Evolutionary conservation across 345 rosid genomes (phyloP).

Genomic region (Rhodamnia rubescens): DNA sequence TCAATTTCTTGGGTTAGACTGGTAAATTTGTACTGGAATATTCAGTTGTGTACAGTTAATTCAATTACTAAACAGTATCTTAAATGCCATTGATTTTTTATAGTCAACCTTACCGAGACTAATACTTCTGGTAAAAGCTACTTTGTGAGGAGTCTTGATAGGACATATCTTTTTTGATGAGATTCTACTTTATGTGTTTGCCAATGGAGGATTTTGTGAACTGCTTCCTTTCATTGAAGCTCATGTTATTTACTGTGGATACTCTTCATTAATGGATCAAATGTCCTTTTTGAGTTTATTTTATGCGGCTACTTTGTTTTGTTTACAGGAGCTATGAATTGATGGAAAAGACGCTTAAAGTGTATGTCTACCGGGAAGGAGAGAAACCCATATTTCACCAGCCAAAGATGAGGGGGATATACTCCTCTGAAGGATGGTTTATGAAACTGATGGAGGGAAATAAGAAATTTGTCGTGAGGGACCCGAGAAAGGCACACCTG

Average conservation of each 20-base stretch:
- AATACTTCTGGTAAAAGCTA: background rate
- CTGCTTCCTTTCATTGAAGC: background rate
- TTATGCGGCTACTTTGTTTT: background rate
- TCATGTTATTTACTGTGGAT: background rate
- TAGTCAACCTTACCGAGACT: background rate
- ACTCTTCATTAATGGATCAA: background rate
- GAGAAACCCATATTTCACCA: slow-evolving; percentile 70
- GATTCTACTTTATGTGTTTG: background rate
- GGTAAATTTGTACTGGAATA: background rate
- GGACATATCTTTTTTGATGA: background rate
- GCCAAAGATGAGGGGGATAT: slow-evolving; percentile 62
- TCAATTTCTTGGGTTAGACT: background rate
- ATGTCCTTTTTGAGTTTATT: background rate
- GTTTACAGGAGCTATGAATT: slow-evolving; percentile 65
- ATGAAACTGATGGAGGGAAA: slow-evolving; percentile 77
- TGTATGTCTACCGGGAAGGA: slow-evolving; percentile 79
- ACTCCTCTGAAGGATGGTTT: slow-evolving; percentile 95
- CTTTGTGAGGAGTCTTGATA: background rate
- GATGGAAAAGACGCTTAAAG: slow-evolving; percentile 68
- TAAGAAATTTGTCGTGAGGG: slow-evolving; percentile 59
- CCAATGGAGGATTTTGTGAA: background rate
- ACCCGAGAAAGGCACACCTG: slow-evolving; percentile 76
- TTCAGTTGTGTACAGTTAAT: background rate
- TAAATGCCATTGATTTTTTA: background rate
- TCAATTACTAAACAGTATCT: background rate